Evolutionary conservation across 164 flowering plant species (phyloP).

Genomic region (Chimonanthus praecox): DNA sequence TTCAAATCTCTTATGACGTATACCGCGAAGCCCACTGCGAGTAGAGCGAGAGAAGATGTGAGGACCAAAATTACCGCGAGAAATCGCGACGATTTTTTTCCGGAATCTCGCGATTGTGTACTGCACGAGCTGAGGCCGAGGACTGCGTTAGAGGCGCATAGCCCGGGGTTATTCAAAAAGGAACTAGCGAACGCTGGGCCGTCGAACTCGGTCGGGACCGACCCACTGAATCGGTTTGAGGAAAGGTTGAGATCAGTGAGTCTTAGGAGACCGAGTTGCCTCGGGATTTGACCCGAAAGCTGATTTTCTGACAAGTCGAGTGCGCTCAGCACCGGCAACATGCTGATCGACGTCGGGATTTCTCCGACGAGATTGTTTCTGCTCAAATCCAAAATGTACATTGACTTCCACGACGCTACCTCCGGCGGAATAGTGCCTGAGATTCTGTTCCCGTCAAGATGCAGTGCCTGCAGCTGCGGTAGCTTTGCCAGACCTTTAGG

Average conservation of each 20-base stretch:
- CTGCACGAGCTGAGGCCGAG: slow-evolving; percentile 27
- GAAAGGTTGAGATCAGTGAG: slow-evolving; percentile 56
- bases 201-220: slow-evolving; percentile 47
- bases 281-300: slow-evolving; percentile 65
- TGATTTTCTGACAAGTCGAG: slow-evolving; percentile 64
- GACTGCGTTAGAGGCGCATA: slow-evolving; percentile 37
- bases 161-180: slow-evolving; percentile 59
- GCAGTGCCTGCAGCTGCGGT: slow-evolving; percentile 23
- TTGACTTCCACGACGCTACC: slow-evolving; percentile 46
- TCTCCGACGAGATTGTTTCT: slow-evolving; percentile 53
- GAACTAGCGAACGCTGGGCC: slow-evolving; percentile 45
- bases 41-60: slow-evolving; percentile 15
- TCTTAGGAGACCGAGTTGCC: slow-evolving; percentile 32
- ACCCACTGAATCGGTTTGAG: slow-evolving; percentile 56
- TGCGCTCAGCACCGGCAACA: slow-evolving; percentile 32
- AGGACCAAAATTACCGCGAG: slow-evolving; percentile 31
- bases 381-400: slow-evolving; percentile 39
- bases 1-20: slow-evolving; percentile 25
- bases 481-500: slow-evolving; percentile 44
- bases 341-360: slow-evolving; percentile 44
- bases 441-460: slow-evolving; percentile 55
- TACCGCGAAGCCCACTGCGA: slow-evolving; percentile 14
- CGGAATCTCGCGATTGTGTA: slow-evolving; percentile 1
- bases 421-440: slow-evolving; percentile 56
- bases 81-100: slow-evolving; percentile 21